Evolutionary conservation across 2,329 filamentous ascomycete genomes (phyloP).

Genomic region (Penicillium corylophilum): DNA sequence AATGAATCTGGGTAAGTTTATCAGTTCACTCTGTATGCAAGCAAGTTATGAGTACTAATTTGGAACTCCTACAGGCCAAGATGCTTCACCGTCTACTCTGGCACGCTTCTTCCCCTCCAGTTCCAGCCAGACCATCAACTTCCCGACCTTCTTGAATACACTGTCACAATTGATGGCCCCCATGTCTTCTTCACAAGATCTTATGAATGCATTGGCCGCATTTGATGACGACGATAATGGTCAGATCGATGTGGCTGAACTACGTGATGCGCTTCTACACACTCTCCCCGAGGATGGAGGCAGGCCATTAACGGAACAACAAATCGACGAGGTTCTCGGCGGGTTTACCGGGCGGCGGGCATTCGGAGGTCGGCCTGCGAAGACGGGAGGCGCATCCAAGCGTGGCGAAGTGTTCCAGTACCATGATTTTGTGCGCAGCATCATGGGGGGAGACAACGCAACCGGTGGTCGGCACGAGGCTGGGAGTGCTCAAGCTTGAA

Average conservation of each 20-base stretch:
- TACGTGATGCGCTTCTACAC: conserved; percentile 78
- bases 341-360: conserved; percentile 82
- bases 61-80: conserved; percentile 60
- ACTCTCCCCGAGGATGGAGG: conserved; percentile 75
- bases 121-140: conserved; percentile 69
- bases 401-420: conserved; percentile 91
- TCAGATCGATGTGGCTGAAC: conserved; percentile 78
- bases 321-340: conserved; percentile 83
- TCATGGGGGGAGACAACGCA: conserved; percentile 52
- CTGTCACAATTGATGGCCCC: conserved; percentile 72
- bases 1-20: conserved; percentile 67
- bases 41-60: neutral
- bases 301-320: conserved; percentile 62
- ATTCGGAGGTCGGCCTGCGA: conserved; percentile 61
- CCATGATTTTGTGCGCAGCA: conserved; percentile 79
- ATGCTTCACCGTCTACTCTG: conserved; percentile 69
- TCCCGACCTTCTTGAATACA: conserved; percentile 82
- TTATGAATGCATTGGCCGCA: conserved; percentile 86
- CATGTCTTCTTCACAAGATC: conserved; percentile 74
- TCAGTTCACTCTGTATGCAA: neutral
- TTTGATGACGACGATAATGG: conserved; percentile 96
- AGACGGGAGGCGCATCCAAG: conserved; percentile 54
- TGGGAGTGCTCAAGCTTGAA: conserved; percentile 13
- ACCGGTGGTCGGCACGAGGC: conserved; percentile 25
- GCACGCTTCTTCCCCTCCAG: conserved; percentile 78